Conservation (phyloP, 345 rosid genomes). For the Mallotus nudiflorus region DNA sequence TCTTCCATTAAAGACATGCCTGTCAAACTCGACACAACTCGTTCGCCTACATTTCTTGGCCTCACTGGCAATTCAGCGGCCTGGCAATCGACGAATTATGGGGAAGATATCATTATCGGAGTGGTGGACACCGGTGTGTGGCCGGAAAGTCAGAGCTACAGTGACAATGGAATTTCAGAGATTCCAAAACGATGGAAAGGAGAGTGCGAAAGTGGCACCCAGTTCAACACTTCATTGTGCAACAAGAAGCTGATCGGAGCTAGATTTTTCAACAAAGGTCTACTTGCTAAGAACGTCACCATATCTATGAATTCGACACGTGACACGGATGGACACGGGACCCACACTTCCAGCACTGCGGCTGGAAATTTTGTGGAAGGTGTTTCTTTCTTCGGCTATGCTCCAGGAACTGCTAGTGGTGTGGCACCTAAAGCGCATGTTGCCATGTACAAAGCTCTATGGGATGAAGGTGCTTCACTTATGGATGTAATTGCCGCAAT, state of each 20-base stretch:
- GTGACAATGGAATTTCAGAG: constrained; percentile 32
- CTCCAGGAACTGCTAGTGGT: constrained; percentile 26
- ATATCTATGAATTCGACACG: constrained; percentile 32
- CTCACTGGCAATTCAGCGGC: constrained; percentile 13
- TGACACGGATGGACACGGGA: constrained; percentile 34
- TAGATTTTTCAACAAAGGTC: constrained; percentile 32
- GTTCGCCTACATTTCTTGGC: constrained; percentile 22
- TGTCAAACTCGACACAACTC: constrained; percentile 29
- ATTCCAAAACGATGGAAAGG: constrained; percentile 42
- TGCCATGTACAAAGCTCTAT: constrained; percentile 36
- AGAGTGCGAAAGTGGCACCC: constrained; percentile 23
- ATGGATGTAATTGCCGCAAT: constrained; percentile 32
- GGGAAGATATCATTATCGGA: constrained; percentile 30
- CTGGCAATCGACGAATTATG: constrained; percentile 19
- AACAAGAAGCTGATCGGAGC: constrained; percentile 43
- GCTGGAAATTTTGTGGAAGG: constrained; percentile 33
- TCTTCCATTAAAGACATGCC: constrained; percentile 19
- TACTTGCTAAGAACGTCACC: constrained; percentile 15
- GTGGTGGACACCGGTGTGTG: constrained; percentile 36
- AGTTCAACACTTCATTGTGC: constrained; percentile 31
- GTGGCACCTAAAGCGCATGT: constrained; percentile 26
- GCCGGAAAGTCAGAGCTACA: constrained; percentile 41
- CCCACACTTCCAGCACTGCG: constrained; percentile 36
- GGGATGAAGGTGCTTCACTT: constrained; percentile 21
- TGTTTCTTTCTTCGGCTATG: constrained; percentile 36